Conservation (phyloP, 1,284 basidiomycete species). For the Gymnopus androsaceus region DNA sequence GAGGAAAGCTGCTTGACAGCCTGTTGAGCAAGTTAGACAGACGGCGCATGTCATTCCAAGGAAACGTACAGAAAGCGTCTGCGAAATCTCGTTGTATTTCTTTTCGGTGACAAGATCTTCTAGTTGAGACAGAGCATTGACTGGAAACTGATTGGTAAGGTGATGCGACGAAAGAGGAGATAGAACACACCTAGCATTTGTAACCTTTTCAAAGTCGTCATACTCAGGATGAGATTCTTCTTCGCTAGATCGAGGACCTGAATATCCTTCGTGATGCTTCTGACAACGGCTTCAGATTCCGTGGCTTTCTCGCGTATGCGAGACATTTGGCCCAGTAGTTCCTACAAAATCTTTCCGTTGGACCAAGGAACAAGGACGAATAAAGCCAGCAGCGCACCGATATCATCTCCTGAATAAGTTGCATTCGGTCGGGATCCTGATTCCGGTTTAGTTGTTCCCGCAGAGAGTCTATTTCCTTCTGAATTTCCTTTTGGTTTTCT, state of each 20-base stretch:
- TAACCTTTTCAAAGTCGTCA: conserved; percentile 88
- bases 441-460: conserved; percentile 68
- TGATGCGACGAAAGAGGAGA: neutral
- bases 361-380: neutral
- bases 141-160: conserved; percentile 43
- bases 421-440: conserved; percentile 85
- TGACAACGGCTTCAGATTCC: conserved; percentile 94
- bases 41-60: too few species aligned
- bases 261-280: conserved; percentile 95
- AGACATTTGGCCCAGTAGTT: conserved; percentile 90
- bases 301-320: conserved; percentile 93
- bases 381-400: conserved; percentile 56
- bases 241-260: conserved; percentile 94
- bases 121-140: conserved; percentile 81
- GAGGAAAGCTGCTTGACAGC: conserved; percentile 85
- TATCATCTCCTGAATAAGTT: conserved; percentile 90
- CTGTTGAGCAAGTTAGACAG: conserved; percentile 38
- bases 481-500: conserved; percentile 63
- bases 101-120: conserved; percentile 77
- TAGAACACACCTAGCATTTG: conserved; percentile 84
- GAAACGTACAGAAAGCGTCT: conserved; percentile 69
- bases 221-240: conserved; percentile 86
- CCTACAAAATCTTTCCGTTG: conserved; percentile 45
- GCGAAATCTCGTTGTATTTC: conserved; percentile 82
- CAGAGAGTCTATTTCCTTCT: conserved; percentile 72